Evolutionary conservation across 768 basidiomycete genomes (phyloP).

Genomic region (Naganishia onofrii): DNA sequence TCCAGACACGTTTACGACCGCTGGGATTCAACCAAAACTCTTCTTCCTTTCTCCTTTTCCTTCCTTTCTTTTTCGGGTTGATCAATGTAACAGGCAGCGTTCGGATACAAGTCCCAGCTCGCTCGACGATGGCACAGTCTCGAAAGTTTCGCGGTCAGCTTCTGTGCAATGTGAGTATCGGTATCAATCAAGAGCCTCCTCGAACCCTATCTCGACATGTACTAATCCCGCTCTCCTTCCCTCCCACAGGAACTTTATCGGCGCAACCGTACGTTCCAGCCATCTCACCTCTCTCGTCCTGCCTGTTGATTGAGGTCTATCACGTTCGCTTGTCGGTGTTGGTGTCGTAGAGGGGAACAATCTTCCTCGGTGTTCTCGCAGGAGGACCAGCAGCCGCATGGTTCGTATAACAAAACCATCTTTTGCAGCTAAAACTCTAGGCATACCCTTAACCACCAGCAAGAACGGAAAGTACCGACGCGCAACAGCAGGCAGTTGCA

Average conservation of each 20-base stretch:
- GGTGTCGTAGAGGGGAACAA: constrained; percentile 1
- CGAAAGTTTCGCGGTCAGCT: constrained; percentile 32
- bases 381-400: constrained; percentile 33
- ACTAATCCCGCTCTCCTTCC: neutral
- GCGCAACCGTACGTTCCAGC: constrained; percentile 24
- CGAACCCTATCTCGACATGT: too few species aligned
- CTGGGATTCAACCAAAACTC: neutral
- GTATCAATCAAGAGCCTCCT: too few species aligned
- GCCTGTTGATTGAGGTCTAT: too few species aligned
- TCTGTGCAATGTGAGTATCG: constrained; percentile 30
- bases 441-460: too few species aligned
- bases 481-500: neutral
- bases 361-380: constrained; percentile 33
- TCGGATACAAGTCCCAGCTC: constrained; percentile 34
- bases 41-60: neutral
- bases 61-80: too few species aligned
- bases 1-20: too few species aligned
- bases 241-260: constrained; percentile 30
- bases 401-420: constrained; percentile 9
- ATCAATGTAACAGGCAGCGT: constrained; percentile 14
- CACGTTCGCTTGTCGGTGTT: too few species aligned
- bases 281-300: neutral
- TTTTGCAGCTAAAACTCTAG: too few species aligned
- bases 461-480: neutral
- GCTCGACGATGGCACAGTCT: constrained; percentile 29